A percentile compares a stretch with the other conserved stretches of the same genome.
Evolutionary conservation across 2,329 filamentous ascomycete species (phyloP).

Genomic region (Capronia epimyces): DNA sequence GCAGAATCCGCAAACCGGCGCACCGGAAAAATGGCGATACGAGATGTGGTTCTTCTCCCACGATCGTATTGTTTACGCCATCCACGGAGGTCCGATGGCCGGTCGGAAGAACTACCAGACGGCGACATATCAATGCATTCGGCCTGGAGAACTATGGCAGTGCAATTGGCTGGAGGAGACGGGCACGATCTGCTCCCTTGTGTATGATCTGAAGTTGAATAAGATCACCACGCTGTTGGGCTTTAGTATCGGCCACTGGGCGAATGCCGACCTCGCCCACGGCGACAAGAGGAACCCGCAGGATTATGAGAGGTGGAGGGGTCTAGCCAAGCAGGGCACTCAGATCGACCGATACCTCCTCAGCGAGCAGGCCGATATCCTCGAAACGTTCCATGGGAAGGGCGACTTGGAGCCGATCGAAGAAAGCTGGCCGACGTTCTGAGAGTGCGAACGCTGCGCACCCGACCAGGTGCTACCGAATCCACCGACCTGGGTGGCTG

Average conservation of each 20-base stretch:
- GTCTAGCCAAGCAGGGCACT: not conserved
- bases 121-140: constrained; percentile 52
- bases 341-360: not conserved
- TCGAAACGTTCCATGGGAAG: not conserved
- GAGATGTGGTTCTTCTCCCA: constrained; percentile 58
- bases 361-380: constrained; percentile 2
- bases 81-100: constrained; percentile 57
- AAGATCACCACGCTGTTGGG: constrained; percentile 50
- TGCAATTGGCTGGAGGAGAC: constrained; percentile 59
- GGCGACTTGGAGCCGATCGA: constrained; percentile 2
- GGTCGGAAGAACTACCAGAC: constrained; percentile 50
- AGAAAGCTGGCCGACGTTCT: not conserved
- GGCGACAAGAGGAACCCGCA: constrained; percentile 52
- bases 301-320: constrained; percentile 48
- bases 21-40: constrained; percentile 55
- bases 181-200: constrained; percentile 51
- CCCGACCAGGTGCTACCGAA: too few species aligned
- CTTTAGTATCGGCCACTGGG: constrained; percentile 55
- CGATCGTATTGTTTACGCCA: constrained; percentile 52
- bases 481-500: too few species aligned
- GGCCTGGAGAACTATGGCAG: constrained; percentile 55
- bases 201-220: constrained; percentile 50
- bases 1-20: constrained; percentile 42
- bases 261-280: constrained; percentile 46
- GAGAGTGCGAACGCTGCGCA: not conserved